These are phyloP conservation scores for Vitis hybrid DNA, from an alignment of 177 flowering plant species.

Conservation along the genomic window DNA sequence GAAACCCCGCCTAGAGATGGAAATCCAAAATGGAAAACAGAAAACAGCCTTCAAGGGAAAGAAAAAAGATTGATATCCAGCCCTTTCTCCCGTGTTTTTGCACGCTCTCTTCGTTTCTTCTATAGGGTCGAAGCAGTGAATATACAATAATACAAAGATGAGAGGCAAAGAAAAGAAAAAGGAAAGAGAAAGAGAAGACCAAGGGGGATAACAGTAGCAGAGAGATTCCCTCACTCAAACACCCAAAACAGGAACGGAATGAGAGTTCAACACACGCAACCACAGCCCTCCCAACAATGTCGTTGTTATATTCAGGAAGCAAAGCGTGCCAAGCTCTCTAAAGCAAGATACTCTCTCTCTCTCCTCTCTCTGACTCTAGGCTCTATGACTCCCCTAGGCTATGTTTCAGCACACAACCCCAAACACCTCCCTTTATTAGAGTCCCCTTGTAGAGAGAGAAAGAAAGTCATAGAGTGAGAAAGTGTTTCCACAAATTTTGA, in stretches of 20 bases:
- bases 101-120: too few relatives aligned
- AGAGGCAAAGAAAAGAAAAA: background rate
- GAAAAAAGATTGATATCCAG: slow-evolving; percentile 11
- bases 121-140: too few relatives aligned
- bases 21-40: background rate
- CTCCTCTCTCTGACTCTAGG: background rate
- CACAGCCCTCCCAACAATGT: slow-evolving; percentile 12
- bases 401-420: too few relatives aligned
- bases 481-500: background rate
- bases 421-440: background rate
- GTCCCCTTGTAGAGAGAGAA: slow-evolving; percentile 1
- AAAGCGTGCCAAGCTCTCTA: slow-evolving; percentile 27
- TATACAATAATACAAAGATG: too few relatives aligned
- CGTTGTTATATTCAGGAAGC: slow-evolving; percentile 38
- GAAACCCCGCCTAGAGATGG: slow-evolving; percentile 7
- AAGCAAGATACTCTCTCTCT: slow-evolving; percentile 8
- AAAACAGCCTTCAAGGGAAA: slow-evolving; percentile 10
- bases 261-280: slow-evolving; percentile 53
- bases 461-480: slow-evolving; percentile 4
- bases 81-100: background rate
- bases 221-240: slow-evolving; percentile 23
- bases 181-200: background rate
- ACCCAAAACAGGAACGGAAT: slow-evolving; percentile 34
- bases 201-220: background rate
- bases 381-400: too few relatives aligned